These are phyloP conservation scores for Rhizopogon salebrosus DNA, from an alignment of 768 basidiomycete species.

Conservation along the genomic window DNA sequence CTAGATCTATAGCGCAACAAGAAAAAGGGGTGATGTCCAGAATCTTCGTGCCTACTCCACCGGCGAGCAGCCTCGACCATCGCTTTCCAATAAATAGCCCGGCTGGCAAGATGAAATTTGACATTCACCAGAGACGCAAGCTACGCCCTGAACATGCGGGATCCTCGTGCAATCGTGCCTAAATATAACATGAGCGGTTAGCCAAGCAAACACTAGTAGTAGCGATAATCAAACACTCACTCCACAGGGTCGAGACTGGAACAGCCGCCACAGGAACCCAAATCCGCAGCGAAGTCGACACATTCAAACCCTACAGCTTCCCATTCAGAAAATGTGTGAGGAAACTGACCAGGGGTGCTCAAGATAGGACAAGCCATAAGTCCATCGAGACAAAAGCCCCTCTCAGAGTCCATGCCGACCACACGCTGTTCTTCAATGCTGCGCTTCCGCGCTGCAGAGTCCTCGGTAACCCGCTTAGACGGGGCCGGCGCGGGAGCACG, in stretches of 20 bases:
- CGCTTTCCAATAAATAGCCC: slow-evolving; percentile 15
- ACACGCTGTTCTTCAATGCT: slow-evolving; percentile 10
- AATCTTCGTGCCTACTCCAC: background rate
- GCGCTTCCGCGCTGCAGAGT: slow-evolving; percentile 2
- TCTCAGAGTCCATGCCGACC: slow-evolving; percentile 9
- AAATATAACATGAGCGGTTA: background rate
- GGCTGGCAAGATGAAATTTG: slow-evolving; percentile 19
- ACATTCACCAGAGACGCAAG: slow-evolving; percentile 22
- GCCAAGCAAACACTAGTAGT: background rate
- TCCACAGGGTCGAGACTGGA: slow-evolving; percentile 14
- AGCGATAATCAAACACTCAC: background rate
- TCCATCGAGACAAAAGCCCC: slow-evolving; percentile 15
- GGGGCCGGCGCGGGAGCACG: background rate
- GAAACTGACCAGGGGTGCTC: slow-evolving; percentile 1
- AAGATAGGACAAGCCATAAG: slow-evolving; percentile 19
- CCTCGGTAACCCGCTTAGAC: background rate
- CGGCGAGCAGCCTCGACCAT: slow-evolving; percentile 13
- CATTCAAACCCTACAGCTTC: slow-evolving; percentile 22
- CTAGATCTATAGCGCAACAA: background rate
- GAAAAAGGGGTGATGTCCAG: background rate
- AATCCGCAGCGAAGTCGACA: slow-evolving; percentile 22
- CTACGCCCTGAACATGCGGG: slow-evolving; percentile 17
- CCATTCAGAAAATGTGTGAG: slow-evolving; percentile 10
- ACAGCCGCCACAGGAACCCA: slow-evolving; percentile 27
- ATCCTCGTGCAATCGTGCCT: slow-evolving; percentile 26